A percentile compares a stretch with the other conserved stretches of the same genome.
phyloP scores from a whole-genome alignment of 768 basidiomycete genomes.

The Collybiopsis confluens region DNA sequence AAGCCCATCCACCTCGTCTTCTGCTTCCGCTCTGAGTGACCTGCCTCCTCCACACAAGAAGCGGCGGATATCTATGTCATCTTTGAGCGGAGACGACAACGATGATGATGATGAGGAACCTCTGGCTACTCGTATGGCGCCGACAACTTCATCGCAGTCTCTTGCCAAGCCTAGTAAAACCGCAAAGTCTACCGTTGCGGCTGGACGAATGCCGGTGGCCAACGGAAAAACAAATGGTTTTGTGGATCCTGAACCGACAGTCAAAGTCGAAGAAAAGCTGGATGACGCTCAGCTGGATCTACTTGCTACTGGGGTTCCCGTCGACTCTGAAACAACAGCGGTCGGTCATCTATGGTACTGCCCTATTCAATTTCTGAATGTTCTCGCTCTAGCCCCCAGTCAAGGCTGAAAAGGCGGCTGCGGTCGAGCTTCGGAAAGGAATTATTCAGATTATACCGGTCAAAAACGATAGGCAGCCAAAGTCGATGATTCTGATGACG shows the following conservation, averaged over 20 bases:
- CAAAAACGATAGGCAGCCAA: conserved; percentile 73
- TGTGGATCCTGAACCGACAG: conserved; percentile 42
- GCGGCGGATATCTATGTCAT: conserved; percentile 48
- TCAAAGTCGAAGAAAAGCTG: conserved; percentile 78
- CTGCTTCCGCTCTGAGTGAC: conserved; percentile 49
- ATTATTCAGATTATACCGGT: conserved; percentile 83
- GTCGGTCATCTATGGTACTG: conserved; percentile 30
- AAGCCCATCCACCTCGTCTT: conserved; percentile 36
- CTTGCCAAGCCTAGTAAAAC: conserved; percentile 20
- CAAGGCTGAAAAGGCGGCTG: conserved; percentile 73
- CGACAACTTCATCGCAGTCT: conserved; percentile 17
- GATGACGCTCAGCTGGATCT: conserved; percentile 73
- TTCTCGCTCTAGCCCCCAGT: conserved; percentile 36
- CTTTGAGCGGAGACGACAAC: conserved; percentile 51
- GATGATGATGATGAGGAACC: conserved; percentile 58
- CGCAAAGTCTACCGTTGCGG: conserved; percentile 35
- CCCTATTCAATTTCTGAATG: conserved; percentile 8
- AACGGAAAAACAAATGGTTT: conserved; percentile 48
- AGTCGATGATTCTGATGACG: conserved; percentile 81
- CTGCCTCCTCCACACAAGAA: conserved; percentile 46
- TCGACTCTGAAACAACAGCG: conserved; percentile 53
- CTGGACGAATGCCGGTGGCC: conserved; percentile 21
- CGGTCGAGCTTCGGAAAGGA: conserved; percentile 74
- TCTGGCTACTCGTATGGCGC: conserved; percentile 42
- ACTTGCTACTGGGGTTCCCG: conserved; percentile 75